Base-by-base conservation (phyloP, 106 monocot species). In the Xerophyta viscosa region DNA sequence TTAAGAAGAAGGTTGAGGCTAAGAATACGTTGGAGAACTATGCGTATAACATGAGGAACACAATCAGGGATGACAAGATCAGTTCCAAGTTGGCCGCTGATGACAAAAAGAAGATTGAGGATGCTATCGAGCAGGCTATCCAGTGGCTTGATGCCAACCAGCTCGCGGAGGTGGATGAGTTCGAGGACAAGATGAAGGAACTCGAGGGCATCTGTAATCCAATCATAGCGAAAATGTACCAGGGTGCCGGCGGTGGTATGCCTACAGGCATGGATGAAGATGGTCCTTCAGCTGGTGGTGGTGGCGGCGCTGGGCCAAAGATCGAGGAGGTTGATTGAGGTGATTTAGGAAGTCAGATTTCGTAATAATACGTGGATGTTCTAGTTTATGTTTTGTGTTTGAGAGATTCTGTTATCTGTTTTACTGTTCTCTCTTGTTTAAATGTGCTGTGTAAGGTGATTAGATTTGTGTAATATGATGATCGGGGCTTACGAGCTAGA, bases 1-100 rank as follows among this genome's bases (percentile, higher is more conserved):
- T 43, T 31, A 71, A 64, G 57, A 71, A 71, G 58, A 71, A 71
- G 64, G 71, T 71, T 31, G 71, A 71, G 31, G 63, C 71, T 1
- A 71, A 71, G 64, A 71, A 71, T 22, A 19, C 64, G 0, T 15
- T 71, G 29, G 71, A 71, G 57, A 71, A 71, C 31, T 71, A 71
- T 22, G 64, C 71, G 1, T 71, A 71, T 47, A 71, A 71, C 64
- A 71, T 71, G 71, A 71, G 71, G 43, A 73, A 73, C 55, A 73
- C 73, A 6, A 49, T 71, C 24, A 71, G 45, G 29, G 71, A 71
- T 27, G 71, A 71, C 30, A 71, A 71, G 71, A 58, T 71, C 10
- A 57, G 27, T 3, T 27, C 50, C 3, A 71, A 71, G 51, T 57
- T 71, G 2, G 27, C 12, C 0, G 24, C 48, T 2, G 57, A 6